Percentiles rank a stretch among this genome's conserved stretches.
These are phyloP conservation scores for Fusarium sp. DNA, from an alignment of 2,329 filamentous ascomycete species.

Conservation along the genomic window DNA sequence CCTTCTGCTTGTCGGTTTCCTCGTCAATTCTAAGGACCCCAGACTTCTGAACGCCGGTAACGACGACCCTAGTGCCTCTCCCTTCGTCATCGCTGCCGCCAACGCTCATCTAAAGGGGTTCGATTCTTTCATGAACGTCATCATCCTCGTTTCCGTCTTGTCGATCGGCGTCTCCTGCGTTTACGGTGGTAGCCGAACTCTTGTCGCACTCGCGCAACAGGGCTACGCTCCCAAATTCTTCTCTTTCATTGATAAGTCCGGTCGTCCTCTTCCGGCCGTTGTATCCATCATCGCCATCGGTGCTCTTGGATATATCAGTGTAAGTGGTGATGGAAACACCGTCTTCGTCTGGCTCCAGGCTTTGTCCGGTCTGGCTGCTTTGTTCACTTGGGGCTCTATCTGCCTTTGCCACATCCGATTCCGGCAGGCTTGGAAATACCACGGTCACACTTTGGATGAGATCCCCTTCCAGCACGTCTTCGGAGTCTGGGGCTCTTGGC, in stretches of 20 bases:
- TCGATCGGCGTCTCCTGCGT: constrained; percentile 67
- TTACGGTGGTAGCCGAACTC: constrained; percentile 66
- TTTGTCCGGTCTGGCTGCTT: constrained; percentile 68
- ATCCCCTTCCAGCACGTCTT: constrained; percentile 70
- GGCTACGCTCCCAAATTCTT: constrained; percentile 66
- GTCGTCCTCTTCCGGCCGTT: constrained; percentile 63
- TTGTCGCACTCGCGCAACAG: constrained; percentile 66
- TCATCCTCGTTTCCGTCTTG: constrained; percentile 66
- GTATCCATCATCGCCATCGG: constrained; percentile 57
- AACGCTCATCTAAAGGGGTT: constrained; percentile 61
- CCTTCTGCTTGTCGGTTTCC: constrained; percentile 60
- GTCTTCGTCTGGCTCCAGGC: constrained; percentile 74
- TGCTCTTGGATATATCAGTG: constrained; percentile 58
- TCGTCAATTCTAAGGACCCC: constrained; percentile 56
- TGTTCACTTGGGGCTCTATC: constrained; percentile 76
- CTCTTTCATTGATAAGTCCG: constrained; percentile 64
- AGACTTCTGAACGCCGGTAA: constrained; percentile 58
- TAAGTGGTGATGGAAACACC: constrained; percentile 53
- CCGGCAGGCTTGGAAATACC: constrained; percentile 67
- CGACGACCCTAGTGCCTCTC: constrained; percentile 51
- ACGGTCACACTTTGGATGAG: constrained; percentile 71
- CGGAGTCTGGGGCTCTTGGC: constrained; percentile 70
- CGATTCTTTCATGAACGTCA: constrained; percentile 65
- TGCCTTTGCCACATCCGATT: constrained; percentile 75
- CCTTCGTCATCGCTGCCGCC: constrained; percentile 66